These are phyloP conservation scores for Lepidium sativum DNA, from an alignment of 345 rosid species.

Conservation along the genomic window DNA sequence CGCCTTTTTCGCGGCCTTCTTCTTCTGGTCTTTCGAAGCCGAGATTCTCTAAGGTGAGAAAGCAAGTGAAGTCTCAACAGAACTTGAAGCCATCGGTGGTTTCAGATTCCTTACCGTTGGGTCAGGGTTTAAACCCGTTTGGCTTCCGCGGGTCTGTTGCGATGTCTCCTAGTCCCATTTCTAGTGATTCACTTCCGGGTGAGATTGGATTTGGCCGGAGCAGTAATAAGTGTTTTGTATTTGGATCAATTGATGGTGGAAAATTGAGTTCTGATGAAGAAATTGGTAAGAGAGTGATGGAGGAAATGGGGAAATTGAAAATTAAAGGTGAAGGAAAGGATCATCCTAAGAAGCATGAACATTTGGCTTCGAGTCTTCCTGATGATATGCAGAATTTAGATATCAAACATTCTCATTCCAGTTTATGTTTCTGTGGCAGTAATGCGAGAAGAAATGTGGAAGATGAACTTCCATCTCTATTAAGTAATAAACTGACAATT, in stretches of 20 bases:
- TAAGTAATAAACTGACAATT: constrained; percentile 45
- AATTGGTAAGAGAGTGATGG: constrained; percentile 27
- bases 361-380: constrained; percentile 26
- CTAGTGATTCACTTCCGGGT: constrained; percentile 11
- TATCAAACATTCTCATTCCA: constrained; percentile 27
- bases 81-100: constrained; percentile 20
- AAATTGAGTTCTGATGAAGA: constrained; percentile 20
- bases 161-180: constrained; percentile 1
- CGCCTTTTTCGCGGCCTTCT: constrained; percentile 36
- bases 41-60: constrained; percentile 47
- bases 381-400: constrained; percentile 41
- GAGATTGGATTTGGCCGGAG: constrained; percentile 16
- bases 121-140: constrained; percentile 52
- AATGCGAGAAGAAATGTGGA: constrained; percentile 19
- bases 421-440: not conserved
- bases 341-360: constrained; percentile 11
- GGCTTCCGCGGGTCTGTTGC: constrained; percentile 7
- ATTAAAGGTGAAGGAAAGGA: constrained; percentile 21
- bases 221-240: constrained; percentile 26
- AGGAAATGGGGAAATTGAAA: constrained; percentile 44
- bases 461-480: constrained; percentile 34
- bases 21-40: constrained; percentile 54
- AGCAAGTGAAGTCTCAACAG: constrained; percentile 35
- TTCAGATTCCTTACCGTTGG: constrained; percentile 27
- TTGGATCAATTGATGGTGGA: constrained; percentile 12